Conservation (phyloP, 73 alveolate species). For the Uronychia setigera region DNA sequence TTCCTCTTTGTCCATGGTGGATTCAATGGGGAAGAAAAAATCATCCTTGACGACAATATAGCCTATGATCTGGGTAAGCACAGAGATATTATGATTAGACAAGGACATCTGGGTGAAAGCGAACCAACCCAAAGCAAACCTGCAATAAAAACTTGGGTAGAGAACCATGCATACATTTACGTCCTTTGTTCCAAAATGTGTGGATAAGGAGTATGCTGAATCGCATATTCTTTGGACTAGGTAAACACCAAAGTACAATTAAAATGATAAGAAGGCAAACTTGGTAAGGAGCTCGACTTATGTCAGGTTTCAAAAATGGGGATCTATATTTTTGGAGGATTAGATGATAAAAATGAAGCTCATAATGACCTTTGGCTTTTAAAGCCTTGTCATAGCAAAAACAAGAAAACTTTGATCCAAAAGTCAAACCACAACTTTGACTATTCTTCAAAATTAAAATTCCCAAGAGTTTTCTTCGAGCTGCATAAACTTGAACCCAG, state of each 20-base stretch:
- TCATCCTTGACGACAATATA: constrained; percentile 23
- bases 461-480: neutral
- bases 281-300: neutral
- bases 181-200: neutral
- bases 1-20: constrained; percentile 53
- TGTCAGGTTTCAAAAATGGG: neutral
- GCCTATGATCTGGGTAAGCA: constrained; percentile 28
- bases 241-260: neutral
- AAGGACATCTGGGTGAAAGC: constrained; percentile 16
- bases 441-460: neutral
- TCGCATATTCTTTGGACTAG: neutral
- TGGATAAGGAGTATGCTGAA: neutral
- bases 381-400: neutral
- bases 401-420: neutral
- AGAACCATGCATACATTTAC: constrained; percentile 19
- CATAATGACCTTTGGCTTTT: constrained; percentile 9
- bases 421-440: neutral
- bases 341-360: neutral
- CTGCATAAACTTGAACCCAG: constrained; percentile 16
- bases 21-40: constrained; percentile 48
- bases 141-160: neutral
- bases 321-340: constrained; percentile 12
- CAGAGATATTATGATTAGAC: neutral
- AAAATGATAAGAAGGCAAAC: neutral
- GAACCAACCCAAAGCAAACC: neutral